A percentile compares a stretch with the other conserved stretches of the same genome.
Conservation (phyloP, 148 eudicot genomes). For the Chenopodium formosanum region DNA sequence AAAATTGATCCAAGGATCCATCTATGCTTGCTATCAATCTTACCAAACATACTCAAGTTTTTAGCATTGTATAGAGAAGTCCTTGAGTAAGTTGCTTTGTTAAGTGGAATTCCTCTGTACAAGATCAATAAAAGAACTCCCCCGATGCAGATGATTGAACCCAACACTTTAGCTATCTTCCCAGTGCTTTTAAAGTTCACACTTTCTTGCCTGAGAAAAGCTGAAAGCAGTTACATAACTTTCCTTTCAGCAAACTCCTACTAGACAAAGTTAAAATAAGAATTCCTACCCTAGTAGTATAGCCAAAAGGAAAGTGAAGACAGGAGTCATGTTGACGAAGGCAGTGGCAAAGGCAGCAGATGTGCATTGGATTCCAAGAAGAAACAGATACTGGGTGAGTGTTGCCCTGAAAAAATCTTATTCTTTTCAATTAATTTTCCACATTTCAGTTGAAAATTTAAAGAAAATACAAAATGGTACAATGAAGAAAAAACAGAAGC, state of each 20-base stretch:
- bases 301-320: conserved; percentile 61
- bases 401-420: conserved; percentile 48
- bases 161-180: conserved; percentile 59
- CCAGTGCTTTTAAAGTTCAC: conserved; percentile 48
- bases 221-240: conserved; percentile 5
- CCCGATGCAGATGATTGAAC: conserved; percentile 46
- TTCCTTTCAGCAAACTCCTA: not conserved
- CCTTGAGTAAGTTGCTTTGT: conserved; percentile 2
- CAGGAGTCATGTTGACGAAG: conserved; percentile 65
- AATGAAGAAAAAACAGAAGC: not conserved
- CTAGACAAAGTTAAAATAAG: not conserved
- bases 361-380: conserved; percentile 61
- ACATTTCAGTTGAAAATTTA: not conserved
- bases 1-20: conserved; percentile 49
- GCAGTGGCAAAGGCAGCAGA: conserved; percentile 62
- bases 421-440: not conserved
- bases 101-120: conserved; percentile 56
- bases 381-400: conserved; percentile 55
- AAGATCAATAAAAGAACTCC: conserved; percentile 53
- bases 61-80: conserved; percentile 7
- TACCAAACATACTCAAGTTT: conserved; percentile 2
- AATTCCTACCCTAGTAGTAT: conserved; percentile 49
- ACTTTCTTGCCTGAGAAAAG: conserved; percentile 55
- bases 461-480: not conserved
- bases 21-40: conserved; percentile 10